Evolutionary conservation across 176 grass and related monocot species (phyloP), one percentile per base, ranked within the genome.

Genomic region (Tuctoria greenei): DNA sequence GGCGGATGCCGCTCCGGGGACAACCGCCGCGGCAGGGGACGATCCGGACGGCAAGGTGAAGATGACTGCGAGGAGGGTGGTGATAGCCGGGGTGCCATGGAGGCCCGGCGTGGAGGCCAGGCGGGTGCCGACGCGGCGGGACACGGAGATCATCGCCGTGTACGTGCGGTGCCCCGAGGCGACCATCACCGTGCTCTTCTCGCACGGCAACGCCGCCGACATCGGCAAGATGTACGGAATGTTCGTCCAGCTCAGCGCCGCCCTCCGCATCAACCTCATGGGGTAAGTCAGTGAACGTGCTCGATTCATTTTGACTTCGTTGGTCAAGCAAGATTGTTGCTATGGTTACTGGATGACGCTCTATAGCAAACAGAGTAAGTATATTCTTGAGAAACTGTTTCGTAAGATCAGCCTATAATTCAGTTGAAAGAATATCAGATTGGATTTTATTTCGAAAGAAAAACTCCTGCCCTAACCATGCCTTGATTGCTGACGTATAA

Each of bases 211-310:
- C 76, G 88, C 88, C 12, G 85, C 92, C 13, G 92, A 94, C 81
- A 46, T 91, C 23, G 92, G 92, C 13, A 70, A 91, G 59, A 90
- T 94, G 89, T 84, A 92, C 43, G 75, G 88, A 56, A 71, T 92
- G 71, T 98, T 92, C 72, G 76, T 91, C 45, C 60, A 89, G 71
- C 87, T 98, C 51, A 94, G 91, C 88, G 84, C 23, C 15, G 72
- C 79, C 52, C 91, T 94, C 65, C 65, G 73, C 25, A 91, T 94
- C 66, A 98, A 93, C 74, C 76, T 98, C 65, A 87, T 94, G 95
- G 95, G 86, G 95, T 94, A 71, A 88, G 91, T 94, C 67, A 88
- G 91, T 81, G 78, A 77, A 86, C 79, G 65, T 36, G 20, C 9
- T 55, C 35, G 13, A 8, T 8, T 39, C 40, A 27, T 68, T 66